phyloP scores from a whole-genome alignment of 495 filamentous ascomycete genomes.

The Trichocladium antarcticum region DNA sequence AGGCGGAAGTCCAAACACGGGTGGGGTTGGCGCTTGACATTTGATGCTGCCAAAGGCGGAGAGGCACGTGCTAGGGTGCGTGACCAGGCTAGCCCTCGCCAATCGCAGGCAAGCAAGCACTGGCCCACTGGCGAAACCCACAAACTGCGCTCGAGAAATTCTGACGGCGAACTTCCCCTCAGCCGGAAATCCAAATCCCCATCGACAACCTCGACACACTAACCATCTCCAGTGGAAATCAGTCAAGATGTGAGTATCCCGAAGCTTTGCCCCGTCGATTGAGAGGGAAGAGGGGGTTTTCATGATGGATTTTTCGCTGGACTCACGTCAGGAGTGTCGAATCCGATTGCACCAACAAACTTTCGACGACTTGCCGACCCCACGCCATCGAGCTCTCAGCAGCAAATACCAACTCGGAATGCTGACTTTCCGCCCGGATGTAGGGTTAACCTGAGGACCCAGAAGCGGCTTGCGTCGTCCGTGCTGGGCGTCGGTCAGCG shows the following conservation, averaged over 20 bases:
- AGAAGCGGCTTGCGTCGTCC: conserved; percentile 98
- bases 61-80: conserved; percentile 15
- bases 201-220: conserved; percentile 35
- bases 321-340: background rate
- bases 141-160: conserved; percentile 33
- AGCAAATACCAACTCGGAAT: conserved; percentile 7
- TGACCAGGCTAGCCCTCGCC: conserved; percentile 26
- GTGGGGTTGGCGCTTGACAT: background rate
- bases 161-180: conserved; percentile 30
- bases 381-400: background rate
- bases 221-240: conserved; percentile 36
- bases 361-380: conserved; percentile 1
- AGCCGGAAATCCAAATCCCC: conserved; percentile 29
- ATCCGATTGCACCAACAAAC: conserved; percentile 1
- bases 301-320: conserved; percentile 6
- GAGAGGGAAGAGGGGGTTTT: conserved; percentile 1
- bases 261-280: conserved; percentile 6
- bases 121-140: conserved; percentile 26
- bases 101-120: conserved; percentile 16
- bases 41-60: background rate
- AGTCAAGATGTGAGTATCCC: conserved; percentile 45
- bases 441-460: conserved; percentile 98
- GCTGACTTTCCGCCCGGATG: conserved; percentile 26
- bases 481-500: conserved; percentile 97
- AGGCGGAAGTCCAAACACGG: background rate